Evolutionary conservation across 139 green algal species (phyloP).

Genomic region (Chlorella sp.): DNA sequence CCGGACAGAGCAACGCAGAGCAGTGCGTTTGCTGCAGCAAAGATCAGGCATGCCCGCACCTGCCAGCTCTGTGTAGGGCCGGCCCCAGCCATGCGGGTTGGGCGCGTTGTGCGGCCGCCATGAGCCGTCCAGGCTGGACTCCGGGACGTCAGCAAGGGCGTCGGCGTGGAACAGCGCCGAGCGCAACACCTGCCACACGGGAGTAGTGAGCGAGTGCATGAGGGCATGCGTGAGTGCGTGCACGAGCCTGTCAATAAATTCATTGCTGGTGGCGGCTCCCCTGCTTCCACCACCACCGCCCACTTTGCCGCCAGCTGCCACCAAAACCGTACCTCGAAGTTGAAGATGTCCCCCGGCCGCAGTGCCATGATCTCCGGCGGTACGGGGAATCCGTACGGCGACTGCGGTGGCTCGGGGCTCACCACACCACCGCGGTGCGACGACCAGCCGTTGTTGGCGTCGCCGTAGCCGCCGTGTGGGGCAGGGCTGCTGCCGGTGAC

Average conservation of each 20-base stretch:
- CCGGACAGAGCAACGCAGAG: no score
- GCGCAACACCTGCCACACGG: neutral
- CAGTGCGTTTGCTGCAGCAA: no score
- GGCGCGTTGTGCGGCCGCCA: neutral
- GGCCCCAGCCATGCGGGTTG: neutral
- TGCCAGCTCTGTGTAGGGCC: neutral
- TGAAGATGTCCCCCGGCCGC: neutral
- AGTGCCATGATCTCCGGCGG: neutral
- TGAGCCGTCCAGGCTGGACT: neutral
- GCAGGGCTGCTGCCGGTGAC: no score
- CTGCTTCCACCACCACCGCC: neutral
- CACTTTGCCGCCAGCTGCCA: neutral
- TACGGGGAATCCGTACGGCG: neutral
- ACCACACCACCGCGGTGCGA: neutral
- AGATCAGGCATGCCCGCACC: no score
- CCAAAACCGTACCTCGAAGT: neutral
- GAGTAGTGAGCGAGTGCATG: neutral
- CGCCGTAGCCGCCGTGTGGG: no score
- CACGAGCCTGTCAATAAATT: neutral
- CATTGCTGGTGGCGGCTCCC: no score
- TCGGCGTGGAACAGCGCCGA: neutral
- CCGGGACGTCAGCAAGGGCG: neutral
- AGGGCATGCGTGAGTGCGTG: neutral
- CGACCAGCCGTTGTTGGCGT: neutral
- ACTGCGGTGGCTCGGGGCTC: neutral